Conservation (phyloP, 2,329 filamentous ascomycete species). For the Alternaria solani region DNA sequence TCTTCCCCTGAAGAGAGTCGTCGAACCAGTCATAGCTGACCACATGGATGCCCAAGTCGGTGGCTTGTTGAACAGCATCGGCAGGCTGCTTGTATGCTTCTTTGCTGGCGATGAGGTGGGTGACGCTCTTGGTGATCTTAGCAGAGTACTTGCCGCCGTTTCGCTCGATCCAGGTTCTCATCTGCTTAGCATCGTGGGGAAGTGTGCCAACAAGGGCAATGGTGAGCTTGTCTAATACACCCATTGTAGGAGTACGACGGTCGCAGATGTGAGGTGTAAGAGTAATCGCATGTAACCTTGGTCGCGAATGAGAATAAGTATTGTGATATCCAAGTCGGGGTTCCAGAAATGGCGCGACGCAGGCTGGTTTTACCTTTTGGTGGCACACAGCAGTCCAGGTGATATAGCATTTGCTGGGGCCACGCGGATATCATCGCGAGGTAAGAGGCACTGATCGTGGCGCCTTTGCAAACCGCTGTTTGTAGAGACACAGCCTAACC, state of each 20-base stretch:
- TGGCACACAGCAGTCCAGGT: slow-evolving; percentile 14
- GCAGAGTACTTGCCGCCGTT: slow-evolving; percentile 68
- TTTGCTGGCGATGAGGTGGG: slow-evolving; percentile 75
- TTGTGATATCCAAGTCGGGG: not conserved
- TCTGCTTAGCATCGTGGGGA: slow-evolving; percentile 58
- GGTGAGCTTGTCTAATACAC: slow-evolving; percentile 60
- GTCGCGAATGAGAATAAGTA: not conserved
- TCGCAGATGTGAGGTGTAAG: not conserved
- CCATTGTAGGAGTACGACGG: slow-evolving; percentile 30
- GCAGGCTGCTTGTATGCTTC: slow-evolving; percentile 65
- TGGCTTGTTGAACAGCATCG: slow-evolving; percentile 41
- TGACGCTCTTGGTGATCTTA: slow-evolving; percentile 64
- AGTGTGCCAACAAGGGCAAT: slow-evolving; percentile 69
- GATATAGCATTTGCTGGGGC: slow-evolving; percentile 14
- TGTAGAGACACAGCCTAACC: not conserved
- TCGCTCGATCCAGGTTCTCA: slow-evolving; percentile 70
- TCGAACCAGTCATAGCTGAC: slow-evolving; percentile 57
- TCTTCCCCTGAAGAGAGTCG: slow-evolving; percentile 55
- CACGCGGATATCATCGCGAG: slow-evolving; percentile 1
- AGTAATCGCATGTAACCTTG: not conserved
- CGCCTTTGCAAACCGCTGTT: not conserved
- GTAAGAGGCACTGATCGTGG: slow-evolving; percentile 19
- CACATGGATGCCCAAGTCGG: slow-evolving; percentile 37
- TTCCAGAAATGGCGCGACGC: not conserved
- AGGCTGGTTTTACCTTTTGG: slow-evolving; percentile 21